These are phyloP conservation scores for Nothopassalora personata DNA, from an alignment of 2,329 filamentous ascomycete species.

Conservation along the genomic window DNA sequence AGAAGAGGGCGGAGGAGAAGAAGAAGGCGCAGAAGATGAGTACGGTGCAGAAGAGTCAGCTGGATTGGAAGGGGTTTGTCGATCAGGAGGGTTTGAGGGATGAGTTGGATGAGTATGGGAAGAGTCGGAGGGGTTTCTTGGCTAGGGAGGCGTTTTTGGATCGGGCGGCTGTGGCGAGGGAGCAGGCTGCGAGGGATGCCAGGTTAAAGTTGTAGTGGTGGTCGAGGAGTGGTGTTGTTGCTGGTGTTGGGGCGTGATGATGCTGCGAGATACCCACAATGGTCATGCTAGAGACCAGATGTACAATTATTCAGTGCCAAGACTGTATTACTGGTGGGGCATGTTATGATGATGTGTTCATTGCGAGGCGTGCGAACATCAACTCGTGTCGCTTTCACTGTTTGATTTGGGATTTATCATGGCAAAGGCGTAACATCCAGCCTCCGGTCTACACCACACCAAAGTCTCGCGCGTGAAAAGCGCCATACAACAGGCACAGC, in stretches of 20 bases:
- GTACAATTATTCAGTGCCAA: not conserved
- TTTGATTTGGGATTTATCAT: constrained; percentile 13
- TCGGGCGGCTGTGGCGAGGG: constrained; percentile 51
- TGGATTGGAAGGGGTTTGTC: constrained; percentile 62
- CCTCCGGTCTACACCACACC: constrained; percentile 10
- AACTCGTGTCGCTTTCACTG: constrained; percentile 1
- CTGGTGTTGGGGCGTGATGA: not conserved
- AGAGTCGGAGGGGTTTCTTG: constrained; percentile 57
- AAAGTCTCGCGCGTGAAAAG: constrained; percentile 13
- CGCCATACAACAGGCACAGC: constrained; percentile 4
- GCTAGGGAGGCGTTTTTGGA: constrained; percentile 59
- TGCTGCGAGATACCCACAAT: not conserved
- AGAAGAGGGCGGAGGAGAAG: constrained; percentile 31
- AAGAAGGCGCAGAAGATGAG: constrained; percentile 53
- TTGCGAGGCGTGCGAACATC: not conserved
- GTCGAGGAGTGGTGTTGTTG: not conserved
- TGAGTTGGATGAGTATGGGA: constrained; percentile 56
- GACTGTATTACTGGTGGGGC: not conserved
- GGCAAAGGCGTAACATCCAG: constrained; percentile 13
- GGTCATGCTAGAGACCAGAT: not conserved
- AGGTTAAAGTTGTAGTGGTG: constrained; percentile 39
- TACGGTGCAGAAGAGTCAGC: constrained; percentile 60
- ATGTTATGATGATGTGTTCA: not conserved
- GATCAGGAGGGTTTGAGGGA: constrained; percentile 57
- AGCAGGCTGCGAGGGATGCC: constrained; percentile 51